phyloP scores from a whole-genome alignment of 1,139 yeast species.

The Kluyveromyces marxianus region DNA sequence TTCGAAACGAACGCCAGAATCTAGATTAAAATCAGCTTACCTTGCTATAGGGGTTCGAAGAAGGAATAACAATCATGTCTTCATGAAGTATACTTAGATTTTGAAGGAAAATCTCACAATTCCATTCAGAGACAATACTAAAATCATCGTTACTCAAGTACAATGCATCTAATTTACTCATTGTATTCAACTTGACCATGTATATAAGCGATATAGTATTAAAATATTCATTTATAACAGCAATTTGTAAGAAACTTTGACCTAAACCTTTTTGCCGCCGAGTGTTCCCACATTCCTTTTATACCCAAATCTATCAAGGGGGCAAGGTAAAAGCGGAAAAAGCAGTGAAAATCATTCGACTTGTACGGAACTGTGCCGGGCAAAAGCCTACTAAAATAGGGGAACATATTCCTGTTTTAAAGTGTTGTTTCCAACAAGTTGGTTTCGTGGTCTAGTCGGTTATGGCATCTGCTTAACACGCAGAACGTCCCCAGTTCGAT shows the following conservation, averaged over 20 bases:
- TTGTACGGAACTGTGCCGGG: too few species aligned
- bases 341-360: too few species aligned
- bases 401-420: neutral
- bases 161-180: neutral
- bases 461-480: conserved; percentile 99
- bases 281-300: neutral
- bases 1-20: neutral
- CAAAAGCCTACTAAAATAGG: too few species aligned
- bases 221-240: too few species aligned
- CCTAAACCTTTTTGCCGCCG: neutral
- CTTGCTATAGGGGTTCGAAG: neutral
- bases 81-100: neutral
- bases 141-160: neutral
- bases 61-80: conserved; percentile 4
- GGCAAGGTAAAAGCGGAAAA: neutral
- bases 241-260: neutral
- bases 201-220: neutral
- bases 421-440: conserved; percentile 4
- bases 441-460: conserved; percentile 96
- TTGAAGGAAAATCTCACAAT: neutral
- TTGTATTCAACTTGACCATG: neutral
- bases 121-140: conserved; percentile 2
- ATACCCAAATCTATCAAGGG: neutral
- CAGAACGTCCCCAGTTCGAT: conserved; percentile 99
- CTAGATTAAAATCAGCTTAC: neutral